Base-by-base conservation (phyloP, 1,284 basidiomycete species). In the Marasmius sp. region DNA sequence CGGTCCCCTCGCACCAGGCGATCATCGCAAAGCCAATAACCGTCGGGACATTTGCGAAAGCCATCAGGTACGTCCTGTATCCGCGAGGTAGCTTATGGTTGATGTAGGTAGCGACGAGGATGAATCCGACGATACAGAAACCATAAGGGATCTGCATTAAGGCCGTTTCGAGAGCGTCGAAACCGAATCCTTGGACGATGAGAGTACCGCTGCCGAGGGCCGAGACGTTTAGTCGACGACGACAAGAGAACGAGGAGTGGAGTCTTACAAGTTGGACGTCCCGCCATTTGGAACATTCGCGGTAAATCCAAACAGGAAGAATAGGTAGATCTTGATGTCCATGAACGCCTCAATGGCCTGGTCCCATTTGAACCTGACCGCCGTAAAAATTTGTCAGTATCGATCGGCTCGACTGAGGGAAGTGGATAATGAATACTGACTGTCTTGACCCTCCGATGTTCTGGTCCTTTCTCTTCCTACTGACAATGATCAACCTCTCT, bases 151-250 rank as follows among this genome's bases (percentile, higher is more conserved):
- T 75, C 56, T 76, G 67, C 57, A 81, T 74, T 0, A 81, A 67
- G 0, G 78, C 74, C 0, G 79, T 81, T 60, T 79, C 72, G 18
- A 76, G 66, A 3, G 70, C 72, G 39, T 71, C 70, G 68, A 78
- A 81, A 9, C 79, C 78, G 57, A 80, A 74, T 8, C 73, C 72
- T 58, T 73, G 71, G 60, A 79, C 75, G 61, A 81, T 79, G 45
- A 79, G 68, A 1, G 71, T 72, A 16, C 69, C 69, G 54, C 63
- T 64, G 14, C 37, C 10, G 3, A 56, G 33, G 18, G 9, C 4
- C 16, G 12, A 43, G 39, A 12, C 49, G 27, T 20, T 27, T 36
- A 43, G 20, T 16, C 12, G 20, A 6, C 6, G 20, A 22, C 9
- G 14, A 7, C 36, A 16, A 36, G 3, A 27, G 36, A 51, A 49